phyloP scores from a whole-genome alignment of 768 basidiomycete species.

The Macrolepiota albuminosa region DNA sequence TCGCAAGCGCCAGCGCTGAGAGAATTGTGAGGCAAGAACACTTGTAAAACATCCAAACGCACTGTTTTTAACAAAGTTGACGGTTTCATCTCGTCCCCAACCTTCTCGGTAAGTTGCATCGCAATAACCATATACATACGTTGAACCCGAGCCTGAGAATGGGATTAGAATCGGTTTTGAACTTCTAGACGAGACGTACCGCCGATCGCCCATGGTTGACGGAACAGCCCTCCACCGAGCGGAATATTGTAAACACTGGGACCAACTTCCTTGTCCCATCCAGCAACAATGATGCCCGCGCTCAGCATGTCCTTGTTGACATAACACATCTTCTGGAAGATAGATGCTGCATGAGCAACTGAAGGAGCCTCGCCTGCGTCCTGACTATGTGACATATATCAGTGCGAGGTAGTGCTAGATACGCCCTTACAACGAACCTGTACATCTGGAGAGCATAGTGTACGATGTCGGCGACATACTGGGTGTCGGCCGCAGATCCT shows the following conservation, averaged over 20 bases:
- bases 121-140: constrained; percentile 98
- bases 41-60: constrained; percentile 26
- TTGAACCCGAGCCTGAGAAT: constrained; percentile 80
- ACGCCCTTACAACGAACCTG: constrained; percentile 40
- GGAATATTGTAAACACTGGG: constrained; percentile 97
- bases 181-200: constrained; percentile 42
- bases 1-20: constrained; percentile 86
- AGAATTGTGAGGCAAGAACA: neutral
- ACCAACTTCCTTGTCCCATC: constrained; percentile 91
- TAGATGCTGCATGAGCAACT: constrained; percentile 74
- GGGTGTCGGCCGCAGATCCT: constrained; percentile 96
- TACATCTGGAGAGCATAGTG: constrained; percentile 78
- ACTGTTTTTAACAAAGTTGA: constrained; percentile 97
- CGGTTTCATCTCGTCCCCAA: constrained; percentile 84
- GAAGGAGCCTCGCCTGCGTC: constrained; percentile 61
- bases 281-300: constrained; percentile 97
- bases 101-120: constrained; percentile 96
- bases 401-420: neutral
- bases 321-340: constrained; percentile 89
- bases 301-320: constrained; percentile 85
- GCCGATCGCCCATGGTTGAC: constrained; percentile 98
- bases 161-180: neutral
- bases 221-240: constrained; percentile 93
- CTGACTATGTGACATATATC: constrained; percentile 34
- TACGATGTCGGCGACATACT: constrained; percentile 90